Evolutionary conservation across 2,329 filamentous ascomycete species (phyloP), one percentile per base, ranked within the genome.

Genomic region (Cercospora sp.): DNA sequence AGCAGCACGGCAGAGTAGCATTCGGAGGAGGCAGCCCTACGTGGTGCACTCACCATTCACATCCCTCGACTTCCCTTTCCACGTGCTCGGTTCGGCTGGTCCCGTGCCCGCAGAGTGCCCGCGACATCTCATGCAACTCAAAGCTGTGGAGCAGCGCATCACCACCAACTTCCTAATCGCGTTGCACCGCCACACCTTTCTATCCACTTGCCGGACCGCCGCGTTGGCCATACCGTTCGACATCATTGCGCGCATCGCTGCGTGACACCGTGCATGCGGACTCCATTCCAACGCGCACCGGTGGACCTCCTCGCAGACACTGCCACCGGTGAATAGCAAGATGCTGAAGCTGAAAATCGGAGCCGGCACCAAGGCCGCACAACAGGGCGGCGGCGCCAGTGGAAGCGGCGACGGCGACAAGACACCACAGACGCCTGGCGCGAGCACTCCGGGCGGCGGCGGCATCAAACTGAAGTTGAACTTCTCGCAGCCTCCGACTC

Each of bases 401-500:
- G 45, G 13, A 26, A 31, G 45, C 18, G 45, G 31, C 33, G 26
- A 66, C 53, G 45, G 59, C 2, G 40, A 61, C 28, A 58, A 40
- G 58, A 58, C 26, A 16, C 58, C 42, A n/a, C 58, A 63, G 48
- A 67, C 73, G 12, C 57, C 68, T 8, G 65, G 69, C 9, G 30
- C 72, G 42, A 53, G 67, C 26, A 33, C 60, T 13, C 68, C 66
- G 45, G 45, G 45, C 4, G 58, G 64, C 40, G 67, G 71, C 8
- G 68, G 67, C 58, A 61, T 67, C 62, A 71, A 71, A 65, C 55
- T 73, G 60, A 76, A 75, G 68, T 63, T 76, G 60, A 75, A 70
- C 45, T 53, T 71, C 51, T 75, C 75, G 20, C 71, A 75, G 61
- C 73, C 73, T 23, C 72, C 74, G 16, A 73, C 70, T 5, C 72